A percentile compares a stretch with the other conserved stretches of the same genome.
phyloP scores from a whole-genome alignment of 1,284 basidiomycete genomes.

The Cutaneotrichosporon sp. region DNA sequence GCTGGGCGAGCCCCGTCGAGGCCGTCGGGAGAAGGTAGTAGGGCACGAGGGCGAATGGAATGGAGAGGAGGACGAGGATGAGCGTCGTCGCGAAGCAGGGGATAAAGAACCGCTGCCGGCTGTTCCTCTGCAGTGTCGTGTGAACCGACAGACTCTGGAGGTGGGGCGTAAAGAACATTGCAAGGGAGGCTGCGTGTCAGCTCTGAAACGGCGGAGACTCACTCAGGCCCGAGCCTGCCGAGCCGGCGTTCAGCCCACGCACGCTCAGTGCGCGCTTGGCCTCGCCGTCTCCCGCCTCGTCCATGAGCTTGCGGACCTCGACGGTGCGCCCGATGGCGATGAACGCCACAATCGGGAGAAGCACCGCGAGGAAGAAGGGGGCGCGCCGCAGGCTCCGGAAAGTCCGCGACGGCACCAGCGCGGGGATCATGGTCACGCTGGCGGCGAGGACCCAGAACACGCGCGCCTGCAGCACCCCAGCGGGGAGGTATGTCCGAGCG shows the following conservation, averaged over 20 bases:
- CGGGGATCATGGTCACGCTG: constrained; percentile 43
- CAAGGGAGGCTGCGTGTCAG: constrained; percentile 42
- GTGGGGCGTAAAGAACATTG: constrained; percentile 52
- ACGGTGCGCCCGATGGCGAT: constrained; percentile 52
- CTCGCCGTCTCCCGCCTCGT: constrained; percentile 19
- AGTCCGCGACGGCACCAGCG: constrained; percentile 42
- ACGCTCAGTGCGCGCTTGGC: constrained; percentile 9
- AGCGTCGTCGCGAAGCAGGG: constrained; percentile 43
- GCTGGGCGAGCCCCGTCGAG: constrained; percentile 37
- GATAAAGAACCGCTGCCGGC: constrained; percentile 44
- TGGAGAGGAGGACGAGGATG: constrained; percentile 42
- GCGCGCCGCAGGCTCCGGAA: constrained; percentile 31
- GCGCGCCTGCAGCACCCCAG: constrained; percentile 32
- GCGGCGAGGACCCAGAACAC: constrained; percentile 45
- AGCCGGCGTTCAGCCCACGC: constrained; percentile 35
- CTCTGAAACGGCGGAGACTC: neutral
- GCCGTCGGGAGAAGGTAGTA: constrained; percentile 50
- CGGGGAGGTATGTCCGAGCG: constrained; percentile 35
- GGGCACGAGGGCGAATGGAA: constrained; percentile 53
- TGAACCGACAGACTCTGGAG: constrained; percentile 52
- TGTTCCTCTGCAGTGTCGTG: constrained; percentile 39
- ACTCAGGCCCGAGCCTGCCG: constrained; percentile 49
- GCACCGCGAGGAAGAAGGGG: constrained; percentile 37
- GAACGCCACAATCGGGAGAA: constrained; percentile 50
- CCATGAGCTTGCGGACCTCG: constrained; percentile 45